A percentile compares a stretch with the other conserved stretches of the same genome.
Evolutionary conservation across 192 early-diverging fungal species (phyloP).

Genomic region (Coemansia sp.): DNA sequence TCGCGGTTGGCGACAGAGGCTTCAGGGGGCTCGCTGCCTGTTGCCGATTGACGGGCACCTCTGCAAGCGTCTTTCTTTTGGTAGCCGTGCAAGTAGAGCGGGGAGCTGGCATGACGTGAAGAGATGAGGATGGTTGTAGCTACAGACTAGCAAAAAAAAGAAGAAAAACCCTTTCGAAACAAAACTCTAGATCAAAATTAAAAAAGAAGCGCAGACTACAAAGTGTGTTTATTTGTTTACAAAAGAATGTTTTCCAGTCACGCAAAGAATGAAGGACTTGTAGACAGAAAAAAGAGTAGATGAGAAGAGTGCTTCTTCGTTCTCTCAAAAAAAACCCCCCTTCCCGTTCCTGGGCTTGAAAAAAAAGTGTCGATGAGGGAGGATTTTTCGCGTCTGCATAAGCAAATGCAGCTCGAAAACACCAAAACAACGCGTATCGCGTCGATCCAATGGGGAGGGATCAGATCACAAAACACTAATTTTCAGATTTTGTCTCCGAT

Average conservation of each 20-base stretch:
- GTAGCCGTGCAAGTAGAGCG: slow-evolving; percentile 23
- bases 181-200: too few relatives aligned
- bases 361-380: not conserved
- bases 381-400: slow-evolving; percentile 11
- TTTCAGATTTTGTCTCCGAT: not conserved
- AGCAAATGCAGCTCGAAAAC: slow-evolving; percentile 4
- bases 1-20: slow-evolving; percentile 8
- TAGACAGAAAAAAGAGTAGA: not conserved
- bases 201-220: not conserved
- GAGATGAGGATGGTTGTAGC: not conserved
- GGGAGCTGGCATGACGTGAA: slow-evolving; percentile 35
- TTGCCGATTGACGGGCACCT: slow-evolving; percentile 31
- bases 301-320: not conserved
- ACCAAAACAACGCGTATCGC: slow-evolving; percentile 12
- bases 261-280: not conserved
- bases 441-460: not conserved
- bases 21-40: slow-evolving; percentile 11
- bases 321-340: not conserved
- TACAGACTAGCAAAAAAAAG: not conserved
- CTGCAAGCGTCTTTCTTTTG: slow-evolving; percentile 34
- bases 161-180: not conserved
- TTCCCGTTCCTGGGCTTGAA: not conserved
- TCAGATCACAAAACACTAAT: slow-evolving; percentile 4
- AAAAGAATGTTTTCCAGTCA: not conserved
- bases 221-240: slow-evolving; percentile 11